Evolutionary conservation across 1,139 yeast genomes (phyloP).

Genomic region (Geotrichum australiense): DNA sequence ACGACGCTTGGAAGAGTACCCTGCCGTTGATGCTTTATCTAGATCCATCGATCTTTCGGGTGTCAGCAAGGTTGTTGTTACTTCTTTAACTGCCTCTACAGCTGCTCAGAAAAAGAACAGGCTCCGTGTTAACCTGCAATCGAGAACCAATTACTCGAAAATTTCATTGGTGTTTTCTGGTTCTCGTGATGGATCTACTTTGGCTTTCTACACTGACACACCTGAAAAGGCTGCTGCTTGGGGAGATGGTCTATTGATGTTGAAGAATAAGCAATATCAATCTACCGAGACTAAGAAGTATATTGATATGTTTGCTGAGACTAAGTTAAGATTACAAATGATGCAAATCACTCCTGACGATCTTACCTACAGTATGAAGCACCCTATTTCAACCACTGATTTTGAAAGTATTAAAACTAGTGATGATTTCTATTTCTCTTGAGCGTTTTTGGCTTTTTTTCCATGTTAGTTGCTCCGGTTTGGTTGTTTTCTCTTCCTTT

Average conservation of each 20-base stretch:
- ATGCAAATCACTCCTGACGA: conserved; percentile 44
- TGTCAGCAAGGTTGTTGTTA: conserved; percentile 25
- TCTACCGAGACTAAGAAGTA: conserved; percentile 57
- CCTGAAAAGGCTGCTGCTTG: conserved; percentile 64
- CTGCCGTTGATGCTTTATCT: conserved; percentile 46
- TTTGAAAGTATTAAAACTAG: conserved; percentile 20
- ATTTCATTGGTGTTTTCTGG: conserved; percentile 26
- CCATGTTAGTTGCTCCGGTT: too few relatives aligned
- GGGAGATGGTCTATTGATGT: conserved; percentile 72
- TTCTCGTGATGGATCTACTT: conserved; percentile 27
- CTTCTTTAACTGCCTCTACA: conserved; percentile 22
- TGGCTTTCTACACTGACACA: conserved; percentile 64
- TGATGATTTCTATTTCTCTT: conserved; percentile 28
- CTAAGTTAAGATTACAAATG: conserved; percentile 62
- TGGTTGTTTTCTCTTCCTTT: too few relatives aligned
- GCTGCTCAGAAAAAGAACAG: conserved; percentile 20
- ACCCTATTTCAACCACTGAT: conserved; percentile 6
- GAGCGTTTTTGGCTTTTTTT: background rate
- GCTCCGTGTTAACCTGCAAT: conserved; percentile 25
- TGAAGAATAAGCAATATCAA: conserved; percentile 39
- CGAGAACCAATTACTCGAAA: conserved; percentile 28
- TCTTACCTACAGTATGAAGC: conserved; percentile 28
- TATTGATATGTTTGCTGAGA: conserved; percentile 48
- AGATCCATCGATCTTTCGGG: conserved; percentile 26
- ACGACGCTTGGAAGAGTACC: conserved; percentile 43